phyloP scores from a whole-genome alignment of 2,329 filamentous ascomycete genomes.

The Aspergillus latus region DNA sequence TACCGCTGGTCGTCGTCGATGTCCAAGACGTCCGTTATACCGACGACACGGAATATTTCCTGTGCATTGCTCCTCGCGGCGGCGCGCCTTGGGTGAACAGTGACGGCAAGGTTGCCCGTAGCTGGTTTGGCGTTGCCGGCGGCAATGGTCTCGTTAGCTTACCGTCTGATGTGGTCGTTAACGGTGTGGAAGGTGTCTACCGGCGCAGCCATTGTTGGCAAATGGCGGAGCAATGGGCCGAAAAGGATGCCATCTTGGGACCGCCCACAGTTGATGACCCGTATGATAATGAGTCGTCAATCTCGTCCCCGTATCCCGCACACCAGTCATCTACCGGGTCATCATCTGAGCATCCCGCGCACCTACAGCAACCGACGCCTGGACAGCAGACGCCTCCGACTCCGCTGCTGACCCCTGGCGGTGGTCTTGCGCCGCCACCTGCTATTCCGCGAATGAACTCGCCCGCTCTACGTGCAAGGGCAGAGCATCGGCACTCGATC shows the following conservation, averaged over 20 bases:
- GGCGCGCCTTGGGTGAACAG: slow-evolving; percentile 51
- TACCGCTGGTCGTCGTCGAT: slow-evolving; percentile 52
- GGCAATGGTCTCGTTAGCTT: slow-evolving; percentile 61
- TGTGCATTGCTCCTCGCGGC: slow-evolving; percentile 50
- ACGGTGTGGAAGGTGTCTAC: slow-evolving; percentile 68
- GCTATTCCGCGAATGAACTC: slow-evolving; percentile 38
- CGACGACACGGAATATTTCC: slow-evolving; percentile 51
- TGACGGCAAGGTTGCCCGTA: slow-evolving; percentile 44
- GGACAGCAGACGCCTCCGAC: slow-evolving; percentile 25
- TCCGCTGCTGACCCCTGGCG: slow-evolving; percentile 33
- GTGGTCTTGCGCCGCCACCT: slow-evolving; percentile 36
- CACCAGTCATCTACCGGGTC: slow-evolving; percentile 40
- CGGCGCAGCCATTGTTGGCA: slow-evolving; percentile 69
- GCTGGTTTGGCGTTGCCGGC: slow-evolving; percentile 60
- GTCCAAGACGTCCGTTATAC: slow-evolving; percentile 46
- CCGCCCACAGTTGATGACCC: slow-evolving; percentile 36
- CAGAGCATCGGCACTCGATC: slow-evolving; percentile 45
- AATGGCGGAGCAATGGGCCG: slow-evolving; percentile 62
- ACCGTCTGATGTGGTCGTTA: slow-evolving; percentile 63
- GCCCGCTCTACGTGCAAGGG: slow-evolving; percentile 29
- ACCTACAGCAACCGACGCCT: slow-evolving; percentile 24
- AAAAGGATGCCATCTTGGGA: slow-evolving; percentile 38
- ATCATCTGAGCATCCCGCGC: slow-evolving; percentile 29
- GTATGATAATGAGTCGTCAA: slow-evolving; percentile 39
- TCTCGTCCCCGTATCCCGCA: slow-evolving; percentile 40